Percentiles rank a stretch among this genome's conserved stretches.
Evolutionary conservation across 2,329 filamentous ascomycete species (phyloP).

Genomic region (Aspergillus phoenicis): DNA sequence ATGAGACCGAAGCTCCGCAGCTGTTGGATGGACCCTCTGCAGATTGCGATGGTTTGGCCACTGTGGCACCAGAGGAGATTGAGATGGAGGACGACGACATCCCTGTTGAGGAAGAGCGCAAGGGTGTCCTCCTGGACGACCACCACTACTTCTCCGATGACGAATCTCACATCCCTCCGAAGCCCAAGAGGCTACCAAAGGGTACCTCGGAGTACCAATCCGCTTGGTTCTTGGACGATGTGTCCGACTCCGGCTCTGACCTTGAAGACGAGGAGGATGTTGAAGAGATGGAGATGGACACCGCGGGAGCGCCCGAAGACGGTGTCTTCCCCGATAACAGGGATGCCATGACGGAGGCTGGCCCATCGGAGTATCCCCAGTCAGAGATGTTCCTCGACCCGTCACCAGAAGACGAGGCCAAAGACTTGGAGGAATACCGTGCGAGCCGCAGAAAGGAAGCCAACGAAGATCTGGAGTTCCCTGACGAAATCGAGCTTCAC

Average conservation of each 20-base stretch:
- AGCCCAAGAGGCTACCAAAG: constrained; percentile 76
- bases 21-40: constrained; percentile 71
- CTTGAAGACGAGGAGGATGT: constrained; percentile 70
- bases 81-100: constrained; percentile 71
- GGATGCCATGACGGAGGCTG: constrained; percentile 70
- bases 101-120: constrained; percentile 61
- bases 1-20: constrained; percentile 55
- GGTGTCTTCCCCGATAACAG: constrained; percentile 63
- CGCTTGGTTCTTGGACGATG: constrained; percentile 85
- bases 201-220: constrained; percentile 94
- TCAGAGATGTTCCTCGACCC: constrained; percentile 87
- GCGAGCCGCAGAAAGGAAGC: constrained; percentile 76
- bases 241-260: constrained; percentile 84
- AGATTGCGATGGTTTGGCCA: constrained; percentile 79
- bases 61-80: constrained; percentile 83
- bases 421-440: constrained; percentile 80
- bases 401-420: constrained; percentile 78
- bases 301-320: constrained; percentile 73
- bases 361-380: constrained; percentile 85
- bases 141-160: constrained; percentile 98
- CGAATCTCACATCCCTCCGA: constrained; percentile 61
- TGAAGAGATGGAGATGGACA: constrained; percentile 55
- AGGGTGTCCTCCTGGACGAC: constrained; percentile 90
- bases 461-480: constrained; percentile 90
- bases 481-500: constrained; percentile 93